Base-by-base conservation (phyloP, 495 filamentous ascomycete genomes). In the Pyronema omphalodes region DNA sequence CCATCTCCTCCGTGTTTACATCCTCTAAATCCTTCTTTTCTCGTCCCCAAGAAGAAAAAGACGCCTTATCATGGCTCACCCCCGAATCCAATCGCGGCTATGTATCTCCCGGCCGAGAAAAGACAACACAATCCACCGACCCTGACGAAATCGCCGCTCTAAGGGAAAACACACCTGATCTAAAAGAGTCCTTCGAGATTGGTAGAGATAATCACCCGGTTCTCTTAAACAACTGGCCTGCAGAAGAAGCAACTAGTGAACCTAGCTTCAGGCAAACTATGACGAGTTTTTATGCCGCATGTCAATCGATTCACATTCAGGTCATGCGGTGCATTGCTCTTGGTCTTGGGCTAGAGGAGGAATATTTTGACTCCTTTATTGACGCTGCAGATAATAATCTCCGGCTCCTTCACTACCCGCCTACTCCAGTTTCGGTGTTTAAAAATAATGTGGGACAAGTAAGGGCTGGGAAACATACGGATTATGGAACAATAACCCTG, bases 271-370 rank as follows among this genome's bases (percentile, higher is more conserved):
- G 78, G 57, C 58, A 73, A 41, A 71, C 68, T 0, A 94, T 95
- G 88, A 64, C 74, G 8, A 64, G 68, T 0, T 94, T 96, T 67
- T 83, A 81, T 54, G 69, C 69, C 3, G 70, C 69, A 52, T 93
- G 87, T 68, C 84, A 91, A 60, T 60, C 70, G 3, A 61, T 96
- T 18, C 86, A 96, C 64, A 69, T 73, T 7, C 70, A 84, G 51
- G 74, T 96, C 15, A 94, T 96, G 88, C 74, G 80, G 12, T 83
- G 87, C 5, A 88, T 96, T 54, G 88, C 87, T 0, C 68, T 93
- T 7, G 89, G 86, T 0, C 76, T 96, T 75, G 82, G 76, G 0
- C 68, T 94, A 8, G 1, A 14, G 9, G 76, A 81, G 0, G 73
- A 79, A 52, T 63, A 64, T 1, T 93, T 80, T 71, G 88, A 94